These are phyloP conservation scores for Cutaneotrichosporon curvatum DNA, from an alignment of 1,284 basidiomycete species.

Conservation along the genomic window DNA sequence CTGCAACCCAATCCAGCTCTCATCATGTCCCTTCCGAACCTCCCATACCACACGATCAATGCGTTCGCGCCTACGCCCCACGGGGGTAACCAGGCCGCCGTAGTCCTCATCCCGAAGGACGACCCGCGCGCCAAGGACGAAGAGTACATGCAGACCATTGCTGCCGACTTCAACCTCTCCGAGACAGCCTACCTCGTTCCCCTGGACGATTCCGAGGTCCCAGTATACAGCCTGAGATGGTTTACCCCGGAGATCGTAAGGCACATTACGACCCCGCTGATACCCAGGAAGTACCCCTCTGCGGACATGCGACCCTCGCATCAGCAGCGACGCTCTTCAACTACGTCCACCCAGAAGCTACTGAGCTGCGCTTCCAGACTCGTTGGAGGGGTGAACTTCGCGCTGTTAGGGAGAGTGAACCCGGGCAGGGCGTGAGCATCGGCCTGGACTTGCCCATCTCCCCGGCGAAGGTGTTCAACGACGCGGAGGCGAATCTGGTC, in stretches of 20 bases:
- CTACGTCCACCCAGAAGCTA: constrained; percentile 16
- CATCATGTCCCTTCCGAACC: constrained; percentile 7
- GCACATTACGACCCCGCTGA: not conserved
- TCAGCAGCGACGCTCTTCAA: constrained; percentile 28
- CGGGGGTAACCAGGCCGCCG: constrained; percentile 38
- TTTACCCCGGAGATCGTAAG: constrained; percentile 33
- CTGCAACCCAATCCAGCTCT: no score
- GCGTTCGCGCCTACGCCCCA: constrained; percentile 30
- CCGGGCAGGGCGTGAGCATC: constrained; percentile 26
- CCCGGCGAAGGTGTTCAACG: constrained; percentile 1
- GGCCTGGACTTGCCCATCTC: constrained; percentile 69
- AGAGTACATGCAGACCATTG: constrained; percentile 22
- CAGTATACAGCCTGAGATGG: constrained; percentile 33
- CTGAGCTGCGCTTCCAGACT: constrained; percentile 24
- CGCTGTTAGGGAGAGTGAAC: constrained; percentile 16
- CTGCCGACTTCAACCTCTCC: constrained; percentile 33
- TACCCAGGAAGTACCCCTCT: constrained; percentile 32
- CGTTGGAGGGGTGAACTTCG: constrained; percentile 26
- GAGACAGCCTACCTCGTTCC: constrained; percentile 36
- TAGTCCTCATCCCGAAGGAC: constrained; percentile 24
- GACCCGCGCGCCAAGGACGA: constrained; percentile 25
- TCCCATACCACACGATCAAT: constrained; percentile 30
- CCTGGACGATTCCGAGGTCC: constrained; percentile 6
- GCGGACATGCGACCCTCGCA: constrained; percentile 39
- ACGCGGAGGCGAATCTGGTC: not conserved